Conservation (phyloP, 495 filamentous ascomycete species). For the Penicillium parvum region DNA sequence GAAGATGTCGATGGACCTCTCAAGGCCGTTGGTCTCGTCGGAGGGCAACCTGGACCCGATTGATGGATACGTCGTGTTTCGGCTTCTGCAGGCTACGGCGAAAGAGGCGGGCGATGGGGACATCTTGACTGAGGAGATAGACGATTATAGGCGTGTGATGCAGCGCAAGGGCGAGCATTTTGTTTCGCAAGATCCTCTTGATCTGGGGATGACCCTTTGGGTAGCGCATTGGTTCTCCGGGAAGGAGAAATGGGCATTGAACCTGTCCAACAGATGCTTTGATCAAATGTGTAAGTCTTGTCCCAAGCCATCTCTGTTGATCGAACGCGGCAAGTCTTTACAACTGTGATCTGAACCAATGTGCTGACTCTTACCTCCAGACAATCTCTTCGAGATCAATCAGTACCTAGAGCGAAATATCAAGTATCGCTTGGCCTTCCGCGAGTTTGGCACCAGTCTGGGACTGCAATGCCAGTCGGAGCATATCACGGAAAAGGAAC, state of each 20-base stretch:
- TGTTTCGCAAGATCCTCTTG: constrained; percentile 52
- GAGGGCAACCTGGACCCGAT: constrained; percentile 61
- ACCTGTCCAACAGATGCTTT: constrained; percentile 41
- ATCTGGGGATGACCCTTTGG: constrained; percentile 66
- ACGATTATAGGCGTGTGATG: constrained; percentile 57
- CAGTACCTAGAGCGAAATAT: constrained; percentile 38
- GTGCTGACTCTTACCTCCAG: constrained; percentile 18
- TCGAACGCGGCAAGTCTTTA: neutral
- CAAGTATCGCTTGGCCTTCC: constrained; percentile 52
- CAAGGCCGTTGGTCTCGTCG: constrained; percentile 43
- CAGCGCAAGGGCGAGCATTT: constrained; percentile 42
- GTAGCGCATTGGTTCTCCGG: constrained; percentile 53
- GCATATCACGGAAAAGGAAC: constrained; percentile 35
- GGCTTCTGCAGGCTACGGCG: constrained; percentile 48
- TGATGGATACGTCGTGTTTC: constrained; percentile 55
- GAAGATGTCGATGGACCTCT: constrained; percentile 57
- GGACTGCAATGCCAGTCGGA: constrained; percentile 51
- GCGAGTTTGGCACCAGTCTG: constrained; percentile 58
- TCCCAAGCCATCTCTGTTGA: neutral
- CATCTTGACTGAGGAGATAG: constrained; percentile 49
- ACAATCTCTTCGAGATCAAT: constrained; percentile 39
- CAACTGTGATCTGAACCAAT: too few species aligned
- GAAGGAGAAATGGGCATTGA: constrained; percentile 49
- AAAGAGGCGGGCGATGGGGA: constrained; percentile 20
- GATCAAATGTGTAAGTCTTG: constrained; percentile 37